phyloP scores from a whole-genome alignment of 495 filamentous ascomycete species.

The Elaphomyces granulatus region DNA sequence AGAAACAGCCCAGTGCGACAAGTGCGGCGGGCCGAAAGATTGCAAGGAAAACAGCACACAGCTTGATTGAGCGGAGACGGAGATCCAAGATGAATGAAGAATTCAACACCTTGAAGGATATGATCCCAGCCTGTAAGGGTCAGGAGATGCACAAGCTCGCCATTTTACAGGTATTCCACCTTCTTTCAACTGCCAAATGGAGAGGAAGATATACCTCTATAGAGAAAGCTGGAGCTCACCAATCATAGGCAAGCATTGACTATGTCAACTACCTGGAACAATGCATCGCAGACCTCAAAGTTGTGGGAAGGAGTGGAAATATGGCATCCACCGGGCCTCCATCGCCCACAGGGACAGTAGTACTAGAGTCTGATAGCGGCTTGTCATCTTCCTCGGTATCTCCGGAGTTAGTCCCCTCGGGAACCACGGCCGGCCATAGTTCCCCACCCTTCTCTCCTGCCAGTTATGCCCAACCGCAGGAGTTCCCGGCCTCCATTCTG shows the following conservation, averaged over 20 bases:
- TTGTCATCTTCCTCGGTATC: conserved; percentile 22
- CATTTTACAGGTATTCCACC: conserved; percentile 65
- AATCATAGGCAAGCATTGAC: conserved; percentile 73
- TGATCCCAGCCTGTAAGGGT: conserved; percentile 85
- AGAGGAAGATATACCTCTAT: too few species aligned
- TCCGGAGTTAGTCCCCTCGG: conserved; percentile 18
- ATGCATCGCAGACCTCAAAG: conserved; percentile 72
- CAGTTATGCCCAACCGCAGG: conserved; percentile 9
- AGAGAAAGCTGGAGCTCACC: conserved; percentile 3
- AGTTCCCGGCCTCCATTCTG: conserved; percentile 23
- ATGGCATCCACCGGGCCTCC: conserved; percentile 13
- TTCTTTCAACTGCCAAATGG: too few species aligned
- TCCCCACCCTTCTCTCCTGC: conserved; percentile 29
- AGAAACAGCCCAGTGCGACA: conserved; percentile 50
- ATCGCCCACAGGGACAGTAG: conserved; percentile 26
- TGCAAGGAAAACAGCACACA: conserved; percentile 91
- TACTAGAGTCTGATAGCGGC: conserved; percentile 11
- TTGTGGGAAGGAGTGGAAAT: conserved; percentile 11
- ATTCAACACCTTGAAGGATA: conserved; percentile 81
- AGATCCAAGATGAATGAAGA: conserved; percentile 99
- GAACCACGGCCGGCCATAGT: conserved; percentile 15
- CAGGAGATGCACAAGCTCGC: conserved; percentile 98
- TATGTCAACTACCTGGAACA: conserved; percentile 90
- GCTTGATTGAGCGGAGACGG: conserved; percentile 78
- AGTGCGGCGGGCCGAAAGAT: conserved; percentile 82